Conservation (phyloP, 306 rosid genomes). For the Cucurbita moschata region DNA sequence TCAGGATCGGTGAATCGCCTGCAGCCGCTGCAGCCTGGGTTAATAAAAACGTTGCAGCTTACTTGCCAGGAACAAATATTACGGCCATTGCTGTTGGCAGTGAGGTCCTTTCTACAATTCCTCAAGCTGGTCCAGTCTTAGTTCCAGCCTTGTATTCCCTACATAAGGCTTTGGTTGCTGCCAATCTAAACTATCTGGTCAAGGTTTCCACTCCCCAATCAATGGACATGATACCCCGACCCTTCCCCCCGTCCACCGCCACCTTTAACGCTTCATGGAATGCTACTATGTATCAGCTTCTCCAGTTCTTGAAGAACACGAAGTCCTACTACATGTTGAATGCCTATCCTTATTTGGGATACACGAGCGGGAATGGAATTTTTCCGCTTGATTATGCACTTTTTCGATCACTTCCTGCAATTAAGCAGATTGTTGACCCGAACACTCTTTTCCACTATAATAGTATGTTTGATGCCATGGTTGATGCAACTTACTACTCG, state of each 20-base stretch:
- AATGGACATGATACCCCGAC: slow-evolving; percentile 59
- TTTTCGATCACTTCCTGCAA: slow-evolving; percentile 57
- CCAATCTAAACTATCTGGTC: slow-evolving; percentile 56
- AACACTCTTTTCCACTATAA: slow-evolving; percentile 67
- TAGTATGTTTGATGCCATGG: slow-evolving; percentile 95
- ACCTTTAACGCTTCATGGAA: slow-evolving; percentile 56
- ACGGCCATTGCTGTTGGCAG: slow-evolving; percentile 84
- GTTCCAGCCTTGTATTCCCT: slow-evolving; percentile 75
- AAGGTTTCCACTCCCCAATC: slow-evolving; percentile 79
- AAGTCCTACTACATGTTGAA: slow-evolving; percentile 59
- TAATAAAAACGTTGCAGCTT: slow-evolving; percentile 64
- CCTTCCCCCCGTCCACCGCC: slow-evolving; percentile 87
- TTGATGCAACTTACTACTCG: slow-evolving; percentile 76
- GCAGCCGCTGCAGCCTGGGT: slow-evolving; percentile 75
- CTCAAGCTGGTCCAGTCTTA: slow-evolving; percentile 57
- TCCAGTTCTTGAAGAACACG: slow-evolving; percentile 55
- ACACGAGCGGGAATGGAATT: slow-evolving; percentile 53
- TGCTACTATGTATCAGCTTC: slow-evolving; percentile 45
- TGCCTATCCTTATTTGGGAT: slow-evolving; percentile 51
- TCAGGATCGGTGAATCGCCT: slow-evolving; percentile 60
- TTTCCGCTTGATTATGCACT: slow-evolving; percentile 86
- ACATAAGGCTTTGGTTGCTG: slow-evolving; percentile 57
- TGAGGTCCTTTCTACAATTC: slow-evolving; percentile 63
- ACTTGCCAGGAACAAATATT: slow-evolving; percentile 69
- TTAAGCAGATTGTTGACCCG: slow-evolving; percentile 91